Base-by-base conservation (phyloP, 768 basidiomycete species). In the Tephrocybe rancida region DNA sequence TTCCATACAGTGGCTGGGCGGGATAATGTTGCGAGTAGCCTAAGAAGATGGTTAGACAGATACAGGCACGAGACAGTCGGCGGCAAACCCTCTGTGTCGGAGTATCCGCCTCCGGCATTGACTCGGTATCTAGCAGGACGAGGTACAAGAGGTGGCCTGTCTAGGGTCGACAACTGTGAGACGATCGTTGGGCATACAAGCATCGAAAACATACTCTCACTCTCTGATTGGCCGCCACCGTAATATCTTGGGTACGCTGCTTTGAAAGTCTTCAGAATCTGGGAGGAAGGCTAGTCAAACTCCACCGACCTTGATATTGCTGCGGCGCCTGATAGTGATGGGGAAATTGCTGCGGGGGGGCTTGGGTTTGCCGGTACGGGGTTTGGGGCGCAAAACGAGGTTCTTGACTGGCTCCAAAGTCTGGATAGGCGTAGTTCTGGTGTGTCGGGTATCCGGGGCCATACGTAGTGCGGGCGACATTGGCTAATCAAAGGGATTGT, bases 11-110 rank as follows among this genome's bases (percentile, higher is more conserved):
- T 18, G 11, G 7, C 29, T 32, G 18, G n/a, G 25, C 35, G 35
- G 38, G 39, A 42, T 41, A 48, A 16, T 35, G 24, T 11, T 27
- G 39, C 11, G 48, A 21, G 21, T 50, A 32, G 11, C 32, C 58
- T 59, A 19, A 35, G 37, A 29, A 18, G 21, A 14, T 21, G n/a
- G 1, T 41, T 5, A 44, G 42, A n/a, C 16, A 3, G 18, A 43
- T 39, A 14, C 14, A 29, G n/a, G 27, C 5, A 19, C 37, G 14
- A 34, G 18, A 5, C 14, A 30, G 16, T 26, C 11, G 16, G 27
- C 10, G 4, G 42, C 26, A 5, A 50, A 53, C 58, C 54, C 37
- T 41, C 41, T 2, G 54, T 43, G 24, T 59, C 51, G 5, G 46
- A 32, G 25, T 50, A 48, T 18, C 46, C 50, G 21, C 42, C 53